A percentile compares a stretch with the other conserved stretches of the same genome.
These are phyloP conservation scores for Acephala macrosclerotiorum DNA, from an alignment of 2,329 filamentous ascomycete species.

Conservation along the genomic window DNA sequence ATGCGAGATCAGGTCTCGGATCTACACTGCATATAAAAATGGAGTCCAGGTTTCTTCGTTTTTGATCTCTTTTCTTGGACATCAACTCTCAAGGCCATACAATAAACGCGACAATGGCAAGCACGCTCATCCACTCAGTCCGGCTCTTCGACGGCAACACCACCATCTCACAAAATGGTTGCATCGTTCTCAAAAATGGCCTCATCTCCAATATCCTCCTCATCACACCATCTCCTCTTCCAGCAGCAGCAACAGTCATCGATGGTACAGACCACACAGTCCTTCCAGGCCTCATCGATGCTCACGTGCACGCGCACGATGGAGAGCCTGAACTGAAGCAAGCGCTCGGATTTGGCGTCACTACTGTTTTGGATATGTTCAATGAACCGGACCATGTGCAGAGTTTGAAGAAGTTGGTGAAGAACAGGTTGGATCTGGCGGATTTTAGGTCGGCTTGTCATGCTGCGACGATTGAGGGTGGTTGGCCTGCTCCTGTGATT, in stretches of 20 bases:
- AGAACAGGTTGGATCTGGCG: slow-evolving; percentile 48
- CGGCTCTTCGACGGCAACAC: slow-evolving; percentile 19
- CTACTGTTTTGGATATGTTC: slow-evolving; percentile 59
- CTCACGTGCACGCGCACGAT: slow-evolving; percentile 55
- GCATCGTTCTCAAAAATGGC: slow-evolving; percentile 14
- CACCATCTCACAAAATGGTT: slow-evolving; percentile 13
- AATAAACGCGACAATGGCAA: slow-evolving; percentile 29
- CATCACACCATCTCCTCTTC: slow-evolving; percentile 6
- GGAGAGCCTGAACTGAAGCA: slow-evolving; percentile 49
- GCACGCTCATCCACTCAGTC: slow-evolving; percentile 41
- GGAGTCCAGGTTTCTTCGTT: neutral
- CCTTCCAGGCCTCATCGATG: slow-evolving; percentile 58
- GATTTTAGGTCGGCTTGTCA: slow-evolving; percentile 57
- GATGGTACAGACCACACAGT: slow-evolving; percentile 55
- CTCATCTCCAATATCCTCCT: slow-evolving; percentile 6
- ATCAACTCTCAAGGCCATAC: neutral
- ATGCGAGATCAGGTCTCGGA: neutral
- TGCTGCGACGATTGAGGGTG: slow-evolving; percentile 57
- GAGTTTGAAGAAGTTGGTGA: slow-evolving; percentile 41
- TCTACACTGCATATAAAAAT: neutral
- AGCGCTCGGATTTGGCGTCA: slow-evolving; percentile 56
- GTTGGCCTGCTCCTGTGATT: slow-evolving; percentile 53
- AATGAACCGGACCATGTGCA: slow-evolving; percentile 46
- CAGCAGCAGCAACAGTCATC: slow-evolving; percentile 37
- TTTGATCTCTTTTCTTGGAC: neutral